These are phyloP conservation scores for Oryza officinalis DNA, from an alignment of 176 grass and related monocot species.

Conservation along the genomic window DNA sequence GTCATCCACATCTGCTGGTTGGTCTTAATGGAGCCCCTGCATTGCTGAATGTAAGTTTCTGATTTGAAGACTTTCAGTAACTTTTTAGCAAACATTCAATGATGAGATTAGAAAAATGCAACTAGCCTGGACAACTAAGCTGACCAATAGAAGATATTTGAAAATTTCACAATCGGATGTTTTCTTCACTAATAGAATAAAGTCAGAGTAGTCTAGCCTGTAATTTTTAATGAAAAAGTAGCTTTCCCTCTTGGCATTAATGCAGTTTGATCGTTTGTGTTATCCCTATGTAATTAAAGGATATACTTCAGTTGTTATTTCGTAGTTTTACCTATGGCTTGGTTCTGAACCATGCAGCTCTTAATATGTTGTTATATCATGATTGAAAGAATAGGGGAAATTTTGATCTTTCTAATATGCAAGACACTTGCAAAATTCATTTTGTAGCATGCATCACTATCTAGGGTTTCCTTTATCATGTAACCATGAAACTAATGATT, in stretches of 20 bases:
- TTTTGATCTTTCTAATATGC: not conserved
- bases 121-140: not conserved
- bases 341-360: not conserved
- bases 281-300: not conserved
- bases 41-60: conserved; percentile 31
- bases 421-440: not conserved
- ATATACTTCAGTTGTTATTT: not conserved
- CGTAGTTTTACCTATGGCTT: not conserved
- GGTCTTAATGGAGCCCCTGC: conserved; percentile 1
- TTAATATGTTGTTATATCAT: not conserved
- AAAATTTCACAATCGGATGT: not conserved
- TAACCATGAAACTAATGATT: not conserved
- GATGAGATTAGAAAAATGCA: not conserved
- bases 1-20: conserved; percentile 34
- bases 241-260: not conserved
- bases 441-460: not conserved
- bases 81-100: not conserved
- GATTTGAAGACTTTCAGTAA: not conserved
- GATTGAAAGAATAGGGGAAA: not conserved
- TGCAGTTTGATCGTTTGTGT: conserved; percentile 16
- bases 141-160: conserved; percentile 4
- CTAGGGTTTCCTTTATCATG: not conserved
- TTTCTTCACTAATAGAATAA: not conserved
- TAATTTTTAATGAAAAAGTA: not conserved
- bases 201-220: not conserved